Evolutionary conservation across 768 basidiomycete species (phyloP), one percentile per base, ranked within the genome.

Genomic region (Serendipita vermifera): DNA sequence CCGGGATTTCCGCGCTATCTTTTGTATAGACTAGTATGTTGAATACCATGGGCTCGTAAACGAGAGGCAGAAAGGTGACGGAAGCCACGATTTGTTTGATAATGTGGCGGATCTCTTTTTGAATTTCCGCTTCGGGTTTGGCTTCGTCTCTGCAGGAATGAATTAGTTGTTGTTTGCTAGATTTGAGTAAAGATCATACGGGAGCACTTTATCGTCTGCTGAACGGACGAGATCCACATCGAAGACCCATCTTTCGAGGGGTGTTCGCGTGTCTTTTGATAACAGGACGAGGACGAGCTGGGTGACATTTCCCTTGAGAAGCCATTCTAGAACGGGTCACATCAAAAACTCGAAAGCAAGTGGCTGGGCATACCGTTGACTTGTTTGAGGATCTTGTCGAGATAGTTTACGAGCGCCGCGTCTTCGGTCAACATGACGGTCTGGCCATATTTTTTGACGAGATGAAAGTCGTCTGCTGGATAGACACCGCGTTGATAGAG

Each of bases 391-490:
- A 98, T 94, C 60, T 90, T 93, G 55, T 86, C 82, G n/a, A 98
- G 77, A 65, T 99, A 98, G 65, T 85, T 88, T 66, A 97, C 90
- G 46, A 99, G 72, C 3, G 86, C 85, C 43, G 92, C 81, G 62
- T 99, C 94, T 61, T 92, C 86, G 0, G 93, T 96, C 5, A 97
- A 85, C 24, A 98, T 77, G 54, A 99, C 87, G 0, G 90, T 92
- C 65, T 98, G 83, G 0, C 96, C 94, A 62, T 97, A 99, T 68
- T 98, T 99, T 70, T 98, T 99, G 58, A 99, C 94, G 89, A 96
- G 93, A 66, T 90, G 86, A 67, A 99, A 99, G 72, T 99, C 96
- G 69, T 98, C 96, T 0, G 89, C 83, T 2, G 96, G 96, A 67
- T 98, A 99, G 17, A 99, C 87, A 57, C 90, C 91, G 39, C 96